A percentile compares a stretch with the other conserved stretches of the same genome.
Conservation (phyloP, 139 green algal species). For the Spirogloea muscicola region DNA sequence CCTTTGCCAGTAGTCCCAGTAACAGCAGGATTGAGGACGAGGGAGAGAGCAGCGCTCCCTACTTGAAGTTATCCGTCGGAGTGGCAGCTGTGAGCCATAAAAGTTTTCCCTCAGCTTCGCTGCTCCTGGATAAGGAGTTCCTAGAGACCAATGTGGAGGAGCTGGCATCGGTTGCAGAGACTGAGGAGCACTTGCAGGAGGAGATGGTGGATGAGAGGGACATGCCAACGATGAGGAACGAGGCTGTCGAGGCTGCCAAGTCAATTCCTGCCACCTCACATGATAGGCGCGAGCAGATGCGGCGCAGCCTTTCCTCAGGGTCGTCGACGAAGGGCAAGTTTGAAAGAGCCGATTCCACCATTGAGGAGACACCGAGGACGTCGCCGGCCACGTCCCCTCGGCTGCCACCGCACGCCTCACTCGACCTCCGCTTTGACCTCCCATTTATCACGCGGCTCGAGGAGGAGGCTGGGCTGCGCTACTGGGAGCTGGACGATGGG, state of each 20-base stretch:
- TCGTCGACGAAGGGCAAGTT: neutral
- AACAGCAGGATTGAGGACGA: neutral
- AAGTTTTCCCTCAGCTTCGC: neutral
- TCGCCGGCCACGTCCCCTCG: neutral
- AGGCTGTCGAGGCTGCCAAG: neutral
- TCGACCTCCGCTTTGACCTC: neutral
- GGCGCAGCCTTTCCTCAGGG: neutral
- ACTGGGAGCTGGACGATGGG: slow-evolving; percentile 28
- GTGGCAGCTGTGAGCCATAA: neutral
- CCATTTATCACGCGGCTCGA: neutral
- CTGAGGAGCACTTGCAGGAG: slow-evolving; percentile 10
- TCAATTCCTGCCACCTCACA: too few species aligned
- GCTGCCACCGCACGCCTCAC: neutral
- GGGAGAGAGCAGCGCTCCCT: neutral
- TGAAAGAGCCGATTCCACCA: neutral
- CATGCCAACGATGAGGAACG: slow-evolving; percentile 3
- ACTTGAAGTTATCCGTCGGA: neutral
- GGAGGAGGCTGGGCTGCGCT: slow-evolving; percentile 7
- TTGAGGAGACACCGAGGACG: neutral
- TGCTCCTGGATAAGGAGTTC: slow-evolving; percentile 14
- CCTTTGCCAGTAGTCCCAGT: neutral
- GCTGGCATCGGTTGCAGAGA: neutral
- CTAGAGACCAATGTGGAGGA: neutral
- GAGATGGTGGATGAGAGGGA: slow-evolving; percentile 2
- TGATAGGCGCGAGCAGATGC: too few species aligned